These are phyloP conservation scores for Ascochyta pisi DNA, from an alignment of 2,329 filamentous ascomycete genomes.

Conservation along the genomic window DNA sequence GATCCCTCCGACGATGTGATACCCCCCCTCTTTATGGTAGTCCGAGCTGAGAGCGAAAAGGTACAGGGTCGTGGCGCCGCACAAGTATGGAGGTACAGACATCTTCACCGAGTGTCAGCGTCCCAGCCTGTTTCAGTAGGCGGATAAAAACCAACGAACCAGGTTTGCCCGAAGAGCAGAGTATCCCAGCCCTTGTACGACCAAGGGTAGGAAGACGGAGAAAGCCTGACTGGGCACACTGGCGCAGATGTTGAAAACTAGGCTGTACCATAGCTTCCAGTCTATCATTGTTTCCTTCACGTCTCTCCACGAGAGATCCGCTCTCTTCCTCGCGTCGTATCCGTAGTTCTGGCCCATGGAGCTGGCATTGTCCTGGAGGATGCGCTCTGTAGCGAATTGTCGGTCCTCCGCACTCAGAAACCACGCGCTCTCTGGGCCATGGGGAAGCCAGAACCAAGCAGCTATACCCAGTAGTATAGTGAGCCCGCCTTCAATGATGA, in stretches of 20 bases:
- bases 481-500: slow-evolving; percentile 52
- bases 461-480: slow-evolving; percentile 39
- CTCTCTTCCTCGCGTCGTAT: slow-evolving; percentile 7
- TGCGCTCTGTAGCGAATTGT: slow-evolving; percentile 23
- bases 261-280: slow-evolving; percentile 33
- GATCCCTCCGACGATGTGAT: slow-evolving; percentile 55
- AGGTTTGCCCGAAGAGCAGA: slow-evolving; percentile 28
- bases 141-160: slow-evolving; percentile 8
- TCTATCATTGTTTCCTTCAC: slow-evolving; percentile 25
- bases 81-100: background rate
- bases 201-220: slow-evolving; percentile 56
- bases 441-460: slow-evolving; percentile 38
- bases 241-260: slow-evolving; percentile 53
- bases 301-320: slow-evolving; percentile 25
- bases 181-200: slow-evolving; percentile 48
- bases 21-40: slow-evolving; percentile 21
- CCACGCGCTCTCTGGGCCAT: slow-evolving; percentile 38
- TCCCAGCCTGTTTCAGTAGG: background rate
- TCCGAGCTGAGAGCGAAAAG: slow-evolving; percentile 2
- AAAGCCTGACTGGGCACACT: slow-evolving; percentile 47
- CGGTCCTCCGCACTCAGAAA: slow-evolving; percentile 47
- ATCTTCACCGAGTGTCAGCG: background rate
- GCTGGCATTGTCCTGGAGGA: slow-evolving; percentile 22
- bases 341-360: slow-evolving; percentile 2
- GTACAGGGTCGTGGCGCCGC: background rate